phyloP scores from a whole-genome alignment of 257 asterid genomes.

The Paulownia fortunei region DNA sequence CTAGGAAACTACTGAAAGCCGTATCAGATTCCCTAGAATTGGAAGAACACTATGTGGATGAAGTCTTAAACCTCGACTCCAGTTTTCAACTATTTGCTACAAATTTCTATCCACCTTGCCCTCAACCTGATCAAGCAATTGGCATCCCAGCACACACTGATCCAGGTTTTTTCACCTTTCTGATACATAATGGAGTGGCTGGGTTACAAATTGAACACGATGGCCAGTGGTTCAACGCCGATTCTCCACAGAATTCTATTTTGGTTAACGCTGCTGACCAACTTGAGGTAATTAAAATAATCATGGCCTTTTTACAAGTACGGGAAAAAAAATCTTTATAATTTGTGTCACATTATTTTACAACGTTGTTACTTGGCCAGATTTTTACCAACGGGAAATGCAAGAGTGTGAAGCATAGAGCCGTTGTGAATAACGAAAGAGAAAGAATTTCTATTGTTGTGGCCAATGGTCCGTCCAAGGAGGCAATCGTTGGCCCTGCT shows the following conservation, averaged over 20 bases:
- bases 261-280: slow-evolving; percentile 43
- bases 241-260: slow-evolving; percentile 38
- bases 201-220: slow-evolving; percentile 48
- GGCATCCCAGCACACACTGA: slow-evolving; percentile 53
- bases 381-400: slow-evolving; percentile 35
- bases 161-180: slow-evolving; percentile 42
- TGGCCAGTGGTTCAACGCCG: slow-evolving; percentile 39
- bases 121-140: slow-evolving; percentile 48
- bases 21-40: slow-evolving; percentile 32
- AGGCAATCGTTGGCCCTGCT: slow-evolving; percentile 43
- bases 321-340: no score
- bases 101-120: slow-evolving; percentile 51
- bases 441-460: slow-evolving; percentile 43
- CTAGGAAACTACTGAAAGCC: slow-evolving; percentile 27
- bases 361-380: slow-evolving; percentile 32
- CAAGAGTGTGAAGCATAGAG: slow-evolving; percentile 40
- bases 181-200: slow-evolving; percentile 41
- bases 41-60: slow-evolving; percentile 21
- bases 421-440: slow-evolving; percentile 18
- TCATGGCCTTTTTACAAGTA: no score
- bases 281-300: slow-evolving; percentile 24
- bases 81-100: slow-evolving; percentile 41
- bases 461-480: slow-evolving; percentile 54
- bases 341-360: slow-evolving; percentile 13
- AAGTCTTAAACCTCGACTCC: slow-evolving; percentile 38